Percentiles rank a stretch among this genome's conserved stretches.
Conservation (phyloP, 495 filamentous ascomycete species). For the Lichenothelia convexa region DNA sequence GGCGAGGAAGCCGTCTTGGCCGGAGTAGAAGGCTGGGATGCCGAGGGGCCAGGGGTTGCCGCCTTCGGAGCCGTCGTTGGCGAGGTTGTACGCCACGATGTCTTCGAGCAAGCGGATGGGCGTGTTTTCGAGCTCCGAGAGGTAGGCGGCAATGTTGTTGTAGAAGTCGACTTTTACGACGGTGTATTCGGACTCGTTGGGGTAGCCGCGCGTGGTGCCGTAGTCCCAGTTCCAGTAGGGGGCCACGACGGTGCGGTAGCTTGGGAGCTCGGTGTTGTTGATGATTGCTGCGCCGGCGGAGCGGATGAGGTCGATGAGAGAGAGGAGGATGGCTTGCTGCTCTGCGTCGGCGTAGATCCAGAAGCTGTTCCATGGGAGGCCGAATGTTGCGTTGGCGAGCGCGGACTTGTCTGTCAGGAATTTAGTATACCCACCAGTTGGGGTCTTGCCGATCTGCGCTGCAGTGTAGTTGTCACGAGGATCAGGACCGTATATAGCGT, state of each 20-base stretch:
- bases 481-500: conserved; percentile 45
- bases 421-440: conserved; percentile 33
- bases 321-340: conserved; percentile 33
- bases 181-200: conserved; percentile 54
- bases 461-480: conserved; percentile 39
- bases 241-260: conserved; percentile 39
- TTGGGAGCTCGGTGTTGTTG: conserved; percentile 49
- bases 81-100: conserved; percentile 45
- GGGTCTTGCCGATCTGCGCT: conserved; percentile 34
- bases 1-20: conserved; percentile 50
- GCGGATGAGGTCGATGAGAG: conserved; percentile 35
- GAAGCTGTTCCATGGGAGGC: conserved; percentile 51
- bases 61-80: conserved; percentile 49
- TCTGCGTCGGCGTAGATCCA: conserved; percentile 38
- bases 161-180: conserved; percentile 62
- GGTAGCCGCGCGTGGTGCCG: conserved; percentile 39
- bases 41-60: conserved; percentile 35
- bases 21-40: conserved; percentile 46
- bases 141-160: conserved; percentile 49
- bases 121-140: conserved; percentile 46
- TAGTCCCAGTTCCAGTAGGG: conserved; percentile 49
- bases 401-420: conserved; percentile 33
- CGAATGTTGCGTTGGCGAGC: conserved; percentile 44
- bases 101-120: conserved; percentile 45
- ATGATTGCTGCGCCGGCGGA: conserved; percentile 47